A percentile compares a stretch with the other conserved stretches of the same genome.
Conservation (phyloP, 1,139 yeast species). For the Hanseniaspora gamundiae region DNA sequence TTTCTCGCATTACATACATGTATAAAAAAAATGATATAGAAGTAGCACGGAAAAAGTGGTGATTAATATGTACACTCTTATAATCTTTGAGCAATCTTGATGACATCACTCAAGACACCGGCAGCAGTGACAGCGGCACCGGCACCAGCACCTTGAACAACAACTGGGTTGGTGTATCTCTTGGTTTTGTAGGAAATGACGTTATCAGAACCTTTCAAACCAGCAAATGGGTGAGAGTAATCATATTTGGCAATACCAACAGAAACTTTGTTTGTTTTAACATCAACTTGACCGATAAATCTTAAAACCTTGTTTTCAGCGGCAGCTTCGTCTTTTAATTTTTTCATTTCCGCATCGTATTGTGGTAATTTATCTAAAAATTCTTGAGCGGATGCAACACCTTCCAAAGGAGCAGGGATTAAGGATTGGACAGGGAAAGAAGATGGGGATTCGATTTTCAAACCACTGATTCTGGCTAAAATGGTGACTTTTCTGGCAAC, state of each 20-base stretch:
- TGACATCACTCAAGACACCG: constrained; percentile 89
- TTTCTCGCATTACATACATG: background rate
- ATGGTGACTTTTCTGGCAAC: constrained; percentile 97
- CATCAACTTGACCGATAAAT: constrained; percentile 84
- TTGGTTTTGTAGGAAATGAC: constrained; percentile 84
- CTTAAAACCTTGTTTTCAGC: constrained; percentile 77
- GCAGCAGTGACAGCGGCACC: constrained; percentile 99
- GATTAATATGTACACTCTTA: constrained; percentile 5
- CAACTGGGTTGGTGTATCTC: constrained; percentile 85
- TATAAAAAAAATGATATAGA: too few relatives aligned
- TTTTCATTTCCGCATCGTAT: constrained; percentile 68
- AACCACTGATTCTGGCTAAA: constrained; percentile 84
- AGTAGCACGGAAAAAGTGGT: background rate
- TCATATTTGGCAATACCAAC: constrained; percentile 85
- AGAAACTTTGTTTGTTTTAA: constrained; percentile 50
- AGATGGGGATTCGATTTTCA: constrained; percentile 75
- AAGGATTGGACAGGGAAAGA: constrained; percentile 93
- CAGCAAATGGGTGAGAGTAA: constrained; percentile 87
- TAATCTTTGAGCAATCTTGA: constrained; percentile 82
- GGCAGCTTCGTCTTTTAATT: constrained; percentile 69
- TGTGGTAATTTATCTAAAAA: constrained; percentile 71
- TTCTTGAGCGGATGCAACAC: constrained; percentile 60
- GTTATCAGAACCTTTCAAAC: constrained; percentile 90
- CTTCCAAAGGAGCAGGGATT: constrained; percentile 77
- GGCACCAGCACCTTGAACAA: constrained; percentile 98